phyloP scores from a whole-genome alignment of 2,329 filamentous ascomycete genomes.

The Colletotrichum sp. region DNA sequence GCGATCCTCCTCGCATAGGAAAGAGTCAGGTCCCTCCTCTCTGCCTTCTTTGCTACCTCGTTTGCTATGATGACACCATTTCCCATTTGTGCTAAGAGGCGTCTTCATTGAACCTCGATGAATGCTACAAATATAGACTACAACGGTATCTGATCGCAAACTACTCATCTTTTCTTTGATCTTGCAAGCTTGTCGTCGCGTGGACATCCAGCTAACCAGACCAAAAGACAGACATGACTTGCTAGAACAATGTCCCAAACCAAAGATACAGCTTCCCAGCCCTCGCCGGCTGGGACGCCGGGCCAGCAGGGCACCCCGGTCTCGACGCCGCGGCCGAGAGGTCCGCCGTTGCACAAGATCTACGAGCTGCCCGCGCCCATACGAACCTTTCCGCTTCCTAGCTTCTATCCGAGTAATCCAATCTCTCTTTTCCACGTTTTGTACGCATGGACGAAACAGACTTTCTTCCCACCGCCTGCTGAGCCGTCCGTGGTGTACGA shows the following conservation, averaged over 20 bases:
- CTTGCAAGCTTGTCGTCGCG: neutral
- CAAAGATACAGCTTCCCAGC: slow-evolving; percentile 18
- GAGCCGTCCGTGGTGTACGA: slow-evolving; percentile 70
- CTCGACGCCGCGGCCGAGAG: slow-evolving; percentile 29
- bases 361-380: slow-evolving; percentile 84
- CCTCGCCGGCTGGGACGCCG: slow-evolving; percentile 7
- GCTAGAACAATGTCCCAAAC: slow-evolving; percentile 48
- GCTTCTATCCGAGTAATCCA: slow-evolving; percentile 91
- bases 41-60: slow-evolving; percentile 24
- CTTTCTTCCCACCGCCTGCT: slow-evolving; percentile 68
- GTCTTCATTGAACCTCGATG: slow-evolving; percentile 65
- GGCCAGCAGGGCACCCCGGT: slow-evolving; percentile 24
- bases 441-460: slow-evolving; percentile 77
- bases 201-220: slow-evolving; percentile 19
- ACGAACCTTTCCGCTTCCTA: slow-evolving; percentile 81
- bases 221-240: slow-evolving; percentile 53
- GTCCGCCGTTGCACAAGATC: slow-evolving; percentile 68
- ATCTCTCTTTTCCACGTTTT: slow-evolving; percentile 83
- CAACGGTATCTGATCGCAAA: slow-evolving; percentile 90
- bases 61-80: slow-evolving; percentile 65
- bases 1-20: neutral
- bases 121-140: slow-evolving; percentile 81
- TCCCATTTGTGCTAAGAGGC: slow-evolving; percentile 61
- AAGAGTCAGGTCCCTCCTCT: slow-evolving; percentile 10
- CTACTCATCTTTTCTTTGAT: slow-evolving; percentile 13